phyloP scores from a whole-genome alignment of 129 eudicot genomes.

The Flaveria trinervia region DNA sequence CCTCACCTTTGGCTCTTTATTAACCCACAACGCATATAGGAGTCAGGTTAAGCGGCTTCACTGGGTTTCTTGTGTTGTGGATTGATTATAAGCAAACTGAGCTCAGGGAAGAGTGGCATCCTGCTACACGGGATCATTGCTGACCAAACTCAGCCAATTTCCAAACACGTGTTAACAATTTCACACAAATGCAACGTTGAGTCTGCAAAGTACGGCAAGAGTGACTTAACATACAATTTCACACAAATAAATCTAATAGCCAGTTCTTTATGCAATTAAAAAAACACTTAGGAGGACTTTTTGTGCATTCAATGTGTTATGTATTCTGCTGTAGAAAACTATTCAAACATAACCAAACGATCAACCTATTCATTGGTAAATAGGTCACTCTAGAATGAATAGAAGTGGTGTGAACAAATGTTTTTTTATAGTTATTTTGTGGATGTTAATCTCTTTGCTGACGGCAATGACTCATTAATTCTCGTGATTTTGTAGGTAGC shows the following conservation, averaged over 20 bases:
- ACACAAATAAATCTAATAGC: no score
- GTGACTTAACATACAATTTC: no score
- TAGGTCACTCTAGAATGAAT: background rate
- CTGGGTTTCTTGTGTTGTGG: no score
- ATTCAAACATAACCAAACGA: background rate
- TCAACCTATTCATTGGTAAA: background rate
- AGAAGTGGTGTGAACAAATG: background rate
- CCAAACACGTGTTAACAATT: no score
- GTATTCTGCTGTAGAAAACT: background rate
- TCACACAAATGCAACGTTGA: background rate
- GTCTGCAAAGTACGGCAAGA: background rate
- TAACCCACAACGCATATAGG: no score
- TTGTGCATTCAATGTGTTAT: background rate
- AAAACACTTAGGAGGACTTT: background rate
- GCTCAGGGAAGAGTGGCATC: no score
- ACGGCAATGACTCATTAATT: background rate
- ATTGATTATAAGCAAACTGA: no score
- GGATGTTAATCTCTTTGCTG: background rate
- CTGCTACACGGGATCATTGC: no score
- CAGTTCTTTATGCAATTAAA: background rate
- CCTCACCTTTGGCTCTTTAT: no score
- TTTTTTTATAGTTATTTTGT: background rate
- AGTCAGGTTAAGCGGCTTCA: no score
- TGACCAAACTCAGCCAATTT: no score
- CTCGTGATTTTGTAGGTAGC: constrained; percentile 26